phyloP scores from a whole-genome alignment of 768 basidiomycete species.

The Xerocomellus chrysenteron region DNA sequence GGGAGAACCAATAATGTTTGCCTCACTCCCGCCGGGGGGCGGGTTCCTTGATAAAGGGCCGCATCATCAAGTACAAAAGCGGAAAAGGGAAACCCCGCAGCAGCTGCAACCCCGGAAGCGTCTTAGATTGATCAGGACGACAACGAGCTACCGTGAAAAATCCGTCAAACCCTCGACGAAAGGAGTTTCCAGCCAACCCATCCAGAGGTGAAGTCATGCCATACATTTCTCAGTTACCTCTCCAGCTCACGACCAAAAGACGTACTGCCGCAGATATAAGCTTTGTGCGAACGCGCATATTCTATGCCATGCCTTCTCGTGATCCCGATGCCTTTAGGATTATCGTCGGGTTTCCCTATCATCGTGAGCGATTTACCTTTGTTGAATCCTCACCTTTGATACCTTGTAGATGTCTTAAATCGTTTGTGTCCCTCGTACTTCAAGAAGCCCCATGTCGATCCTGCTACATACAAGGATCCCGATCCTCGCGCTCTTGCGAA shows the following conservation, averaged over 20 bases:
- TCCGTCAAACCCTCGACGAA: constrained; percentile 4
- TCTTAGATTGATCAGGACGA: constrained; percentile 11
- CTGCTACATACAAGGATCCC: constrained; percentile 39
- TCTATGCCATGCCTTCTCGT: constrained; percentile 62
- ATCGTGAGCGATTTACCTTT: constrained; percentile 47
- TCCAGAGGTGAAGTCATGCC: constrained; percentile 20
- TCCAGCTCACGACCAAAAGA: constrained; percentile 27
- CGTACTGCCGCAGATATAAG: constrained; percentile 49
- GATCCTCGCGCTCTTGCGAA: constrained; percentile 48
- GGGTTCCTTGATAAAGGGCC: constrained; percentile 11
- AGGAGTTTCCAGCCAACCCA: constrained; percentile 5
- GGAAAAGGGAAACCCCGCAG: constrained; percentile 18
- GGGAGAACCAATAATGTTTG: constrained; percentile 63
- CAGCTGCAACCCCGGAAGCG: constrained; percentile 30
- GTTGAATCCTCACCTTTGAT: not conserved
- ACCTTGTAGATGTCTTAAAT: constrained; percentile 61
- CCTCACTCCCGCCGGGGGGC: constrained; percentile 26
- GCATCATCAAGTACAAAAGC: constrained; percentile 15
- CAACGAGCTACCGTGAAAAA: constrained; percentile 1
- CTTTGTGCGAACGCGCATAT: constrained; percentile 56
- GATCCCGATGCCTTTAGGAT: constrained; percentile 51
- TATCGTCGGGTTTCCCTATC: constrained; percentile 62
- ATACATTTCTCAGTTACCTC: not conserved
- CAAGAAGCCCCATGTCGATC: constrained; percentile 28
- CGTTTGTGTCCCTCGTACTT: constrained; percentile 46